These are phyloP conservation scores for Cytospora piceae DNA, from an alignment of 2,329 filamentous ascomycete species.

Conservation along the genomic window DNA sequence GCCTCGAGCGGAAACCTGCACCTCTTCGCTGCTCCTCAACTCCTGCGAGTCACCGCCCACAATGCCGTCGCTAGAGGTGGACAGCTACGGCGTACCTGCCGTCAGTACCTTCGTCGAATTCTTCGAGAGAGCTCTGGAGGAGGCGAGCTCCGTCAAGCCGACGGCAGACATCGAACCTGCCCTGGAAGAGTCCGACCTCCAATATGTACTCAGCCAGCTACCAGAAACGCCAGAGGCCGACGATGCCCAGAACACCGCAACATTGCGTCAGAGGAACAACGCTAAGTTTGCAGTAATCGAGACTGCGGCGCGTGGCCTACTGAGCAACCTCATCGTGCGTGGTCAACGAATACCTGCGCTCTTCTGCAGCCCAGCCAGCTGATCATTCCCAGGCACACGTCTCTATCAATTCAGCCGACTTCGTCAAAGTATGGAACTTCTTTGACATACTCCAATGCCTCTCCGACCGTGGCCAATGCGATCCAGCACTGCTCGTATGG, in stretches of 20 bases:
- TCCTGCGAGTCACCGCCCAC: slow-evolving; percentile 30
- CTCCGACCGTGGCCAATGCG: slow-evolving; percentile 77
- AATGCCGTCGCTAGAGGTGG: slow-evolving; percentile 55
- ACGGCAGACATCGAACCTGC: slow-evolving; percentile 70
- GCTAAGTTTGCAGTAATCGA: slow-evolving; percentile 76
- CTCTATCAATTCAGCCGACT: slow-evolving; percentile 75
- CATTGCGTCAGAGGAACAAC: slow-evolving; percentile 37
- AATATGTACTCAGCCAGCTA: slow-evolving; percentile 49
- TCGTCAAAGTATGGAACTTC: slow-evolving; percentile 88
- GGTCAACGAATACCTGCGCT: slow-evolving; percentile 7
- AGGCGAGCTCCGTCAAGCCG: slow-evolving; percentile 63
- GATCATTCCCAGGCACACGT: slow-evolving; percentile 64
- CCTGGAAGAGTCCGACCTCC: slow-evolving; percentile 70
- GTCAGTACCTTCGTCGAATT: slow-evolving; percentile 58
- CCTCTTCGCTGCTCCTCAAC: not conserved
- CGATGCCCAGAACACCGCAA: slow-evolving; percentile 39
- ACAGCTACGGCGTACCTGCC: slow-evolving; percentile 54
- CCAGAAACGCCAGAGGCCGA: slow-evolving; percentile 37
- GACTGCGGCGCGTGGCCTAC: slow-evolving; percentile 78
- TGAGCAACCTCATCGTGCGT: slow-evolving; percentile 78
- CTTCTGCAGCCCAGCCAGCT: slow-evolving; percentile 38
- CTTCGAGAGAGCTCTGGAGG: slow-evolving; percentile 60
- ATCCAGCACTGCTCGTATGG: slow-evolving; percentile 83
- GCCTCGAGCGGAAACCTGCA: slow-evolving; percentile 13
- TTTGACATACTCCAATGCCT: slow-evolving; percentile 89